Base-by-base conservation (phyloP, 192 early-diverging fungal species). In the Dimargaris cristalligena region DNA sequence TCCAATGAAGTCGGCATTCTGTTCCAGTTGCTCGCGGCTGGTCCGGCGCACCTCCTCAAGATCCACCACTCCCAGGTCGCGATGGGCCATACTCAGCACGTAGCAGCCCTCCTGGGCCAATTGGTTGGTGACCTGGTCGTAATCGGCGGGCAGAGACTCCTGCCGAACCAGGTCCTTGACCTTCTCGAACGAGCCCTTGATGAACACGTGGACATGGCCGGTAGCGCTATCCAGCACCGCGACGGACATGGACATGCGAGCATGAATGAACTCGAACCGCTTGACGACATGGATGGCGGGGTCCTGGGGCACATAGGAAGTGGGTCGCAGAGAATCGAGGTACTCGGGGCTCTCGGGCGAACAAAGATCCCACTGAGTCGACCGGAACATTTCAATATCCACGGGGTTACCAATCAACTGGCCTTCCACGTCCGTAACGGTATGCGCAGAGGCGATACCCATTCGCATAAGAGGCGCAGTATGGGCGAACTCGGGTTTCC, bases 61-160 rank as follows among this genome's bases (percentile, higher is more conserved):
- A 18, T 76, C 60, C 32, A 68, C 71, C 47, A 73, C 67, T 45
- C 68, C 60, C 29, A 84, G 59, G 28, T 76, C 65, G 57, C 69
- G 65, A 52, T 78, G 70, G 32, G 84, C 83, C 28, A 88, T 62
- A 3, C 81, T 79, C 38, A 90, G 66, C 34, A 88, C 86, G 62
- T 90, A 90, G 67, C 82, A 80, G 14, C 88, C 88, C 33, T 82
- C 68, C 20, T 70, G 68, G 8, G 88, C 85, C 34, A 83, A 71
- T 22, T 67, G 60, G 57, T 65, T 65, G 44, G 82, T 76, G 3
- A 66, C 65, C 2, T 11, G 28, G 51, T 80, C 75, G 58, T 81
- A 86, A 58, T 79, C 73, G 25, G 30, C 61, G 9, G 88, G 88
- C 18, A 84, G 44, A 0, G 70, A 68, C 20, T 52, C 52, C n/a